Evolutionary conservation across 2,329 filamentous ascomycete genomes (phyloP).

Genomic region (Monilinia aucupariae): DNA sequence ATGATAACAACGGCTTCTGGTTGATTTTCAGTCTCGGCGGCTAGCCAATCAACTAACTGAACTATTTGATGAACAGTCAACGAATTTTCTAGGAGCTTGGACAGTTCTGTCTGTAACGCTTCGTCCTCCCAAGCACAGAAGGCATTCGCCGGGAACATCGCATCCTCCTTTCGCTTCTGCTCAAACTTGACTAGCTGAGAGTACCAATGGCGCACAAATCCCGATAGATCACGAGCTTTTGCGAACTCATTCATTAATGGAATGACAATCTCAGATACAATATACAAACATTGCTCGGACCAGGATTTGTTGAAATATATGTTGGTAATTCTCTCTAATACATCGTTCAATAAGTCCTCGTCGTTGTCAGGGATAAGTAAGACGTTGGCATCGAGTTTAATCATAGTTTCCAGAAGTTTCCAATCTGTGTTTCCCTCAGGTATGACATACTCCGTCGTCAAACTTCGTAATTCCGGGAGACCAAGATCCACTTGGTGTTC

Average conservation of each 20-base stretch:
- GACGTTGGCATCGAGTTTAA: constrained; percentile 42
- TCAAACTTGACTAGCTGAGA: constrained; percentile 30
- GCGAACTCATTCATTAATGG: constrained; percentile 41
- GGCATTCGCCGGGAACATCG: neutral
- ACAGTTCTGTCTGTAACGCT: constrained; percentile 28
- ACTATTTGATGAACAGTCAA: constrained; percentile 38
- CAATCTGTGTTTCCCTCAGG: constrained; percentile 35
- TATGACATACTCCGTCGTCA: constrained; percentile 33
- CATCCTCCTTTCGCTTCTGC: constrained; percentile 25
- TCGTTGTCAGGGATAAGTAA: constrained; percentile 39
- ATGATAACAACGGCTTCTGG: constrained; percentile 35
- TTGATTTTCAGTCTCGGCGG: constrained; percentile 26
- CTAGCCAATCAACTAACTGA: constrained; percentile 37
- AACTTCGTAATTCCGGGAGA: constrained; percentile 33
- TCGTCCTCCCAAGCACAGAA: constrained; percentile 35
- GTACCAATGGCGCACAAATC: constrained; percentile 40
- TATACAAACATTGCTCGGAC: constrained; percentile 25
- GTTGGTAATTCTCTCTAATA: constrained; percentile 35
- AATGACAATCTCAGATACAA: constrained; percentile 36
- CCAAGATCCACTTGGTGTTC: constrained; percentile 36
- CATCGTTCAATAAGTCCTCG: constrained; percentile 28
- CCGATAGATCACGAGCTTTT: constrained; percentile 38
- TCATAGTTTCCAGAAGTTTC: constrained; percentile 40
- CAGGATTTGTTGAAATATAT: constrained; percentile 23
- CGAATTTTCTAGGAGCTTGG: constrained; percentile 35